Percentiles rank a stretch among this genome's conserved stretches.
Evolutionary conservation across 2,329 filamentous ascomycete species (phyloP).

Genomic region (Pseudocercospora fijiensis): DNA sequence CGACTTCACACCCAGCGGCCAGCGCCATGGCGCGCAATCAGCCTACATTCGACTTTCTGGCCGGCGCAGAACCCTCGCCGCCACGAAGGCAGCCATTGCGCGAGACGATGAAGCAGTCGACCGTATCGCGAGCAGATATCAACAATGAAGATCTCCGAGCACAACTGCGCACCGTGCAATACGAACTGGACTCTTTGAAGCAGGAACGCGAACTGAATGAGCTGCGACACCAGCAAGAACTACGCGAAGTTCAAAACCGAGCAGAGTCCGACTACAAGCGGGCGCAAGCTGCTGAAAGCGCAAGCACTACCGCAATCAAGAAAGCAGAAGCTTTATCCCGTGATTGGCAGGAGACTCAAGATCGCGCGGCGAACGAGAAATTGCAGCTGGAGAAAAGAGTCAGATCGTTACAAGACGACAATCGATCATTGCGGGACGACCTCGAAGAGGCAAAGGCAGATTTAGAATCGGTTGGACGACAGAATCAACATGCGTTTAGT

Average conservation of each 20-base stretch:
- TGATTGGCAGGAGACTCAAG: constrained; percentile 57
- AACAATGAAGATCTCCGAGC: constrained; percentile 78
- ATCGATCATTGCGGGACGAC: constrained; percentile 74
- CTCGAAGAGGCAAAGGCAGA: constrained; percentile 78
- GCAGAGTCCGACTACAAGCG: constrained; percentile 83
- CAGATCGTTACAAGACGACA: constrained; percentile 64
- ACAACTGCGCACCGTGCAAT: constrained; percentile 82
- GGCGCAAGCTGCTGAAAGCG: constrained; percentile 55
- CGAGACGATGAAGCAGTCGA: constrained; percentile 48
- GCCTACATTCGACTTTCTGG: constrained; percentile 52
- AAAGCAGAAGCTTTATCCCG: constrained; percentile 56
- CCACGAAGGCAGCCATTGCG: constrained; percentile 40
- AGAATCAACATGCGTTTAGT: constrained; percentile 58
- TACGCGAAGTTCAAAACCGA: constrained; percentile 74
- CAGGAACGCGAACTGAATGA: constrained; percentile 81
- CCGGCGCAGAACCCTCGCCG: constrained; percentile 41
- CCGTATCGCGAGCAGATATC: constrained; percentile 38
- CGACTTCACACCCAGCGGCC: background rate
- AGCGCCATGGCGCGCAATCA: constrained; percentile 37
- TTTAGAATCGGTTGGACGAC: constrained; percentile 66
- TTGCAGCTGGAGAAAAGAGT: constrained; percentile 56
- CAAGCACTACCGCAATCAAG: constrained; percentile 51
- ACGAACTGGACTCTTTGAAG: constrained; percentile 81
- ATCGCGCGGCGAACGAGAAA: constrained; percentile 56
- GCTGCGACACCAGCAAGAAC: constrained; percentile 77